phyloP scores from a whole-genome alignment of 1,139 yeast genomes.

The Kluyveromyces sp. region DNA sequence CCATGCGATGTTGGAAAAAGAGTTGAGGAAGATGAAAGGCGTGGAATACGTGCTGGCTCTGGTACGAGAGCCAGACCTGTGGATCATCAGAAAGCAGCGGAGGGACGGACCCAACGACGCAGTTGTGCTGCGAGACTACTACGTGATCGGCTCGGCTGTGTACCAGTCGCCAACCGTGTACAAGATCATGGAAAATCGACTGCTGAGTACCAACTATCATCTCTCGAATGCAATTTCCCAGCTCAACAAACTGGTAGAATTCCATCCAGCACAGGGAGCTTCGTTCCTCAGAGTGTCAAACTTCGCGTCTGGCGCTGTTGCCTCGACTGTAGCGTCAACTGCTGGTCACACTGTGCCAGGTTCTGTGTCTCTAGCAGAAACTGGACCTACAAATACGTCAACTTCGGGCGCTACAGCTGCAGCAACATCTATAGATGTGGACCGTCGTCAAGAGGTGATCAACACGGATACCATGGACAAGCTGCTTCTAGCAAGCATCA shows the following conservation, averaged over 20 bases:
- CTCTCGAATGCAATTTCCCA: conserved; percentile 22
- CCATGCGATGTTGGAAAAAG: conserved; percentile 37
- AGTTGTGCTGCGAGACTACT: conserved; percentile 62
- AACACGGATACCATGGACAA: conserved; percentile 29
- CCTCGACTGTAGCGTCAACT: conserved; percentile 11
- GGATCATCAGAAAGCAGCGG: conserved; percentile 81
- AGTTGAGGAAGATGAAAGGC: conserved; percentile 74
- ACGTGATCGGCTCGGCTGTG: conserved; percentile 84
- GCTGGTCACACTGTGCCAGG: conserved; percentile 11
- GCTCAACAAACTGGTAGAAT: conserved; percentile 24
- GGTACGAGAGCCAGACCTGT: conserved; percentile 81
- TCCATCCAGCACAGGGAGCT: conserved; percentile 33
- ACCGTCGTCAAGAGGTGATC: conserved; percentile 15
- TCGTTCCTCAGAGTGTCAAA: conserved; percentile 17
- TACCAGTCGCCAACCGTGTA: conserved; percentile 78
- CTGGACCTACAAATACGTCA: conserved; percentile 11
- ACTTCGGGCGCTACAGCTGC: conserved; percentile 16
- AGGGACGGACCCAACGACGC: conserved; percentile 49
- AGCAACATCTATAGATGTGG: conserved; percentile 10
- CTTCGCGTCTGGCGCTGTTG: conserved; percentile 7
- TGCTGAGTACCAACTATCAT: conserved; percentile 34
- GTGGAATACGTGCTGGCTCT: conserved; percentile 71
- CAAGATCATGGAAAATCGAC: conserved; percentile 48
- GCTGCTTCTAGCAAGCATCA: conserved; percentile 28
- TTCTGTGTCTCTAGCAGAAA: conserved; percentile 8